A percentile compares a stretch with the other conserved stretches of the same genome.
Conservation (phyloP, 2,329 filamentous ascomycete genomes). For the Aspergillus ochraceus region DNA sequence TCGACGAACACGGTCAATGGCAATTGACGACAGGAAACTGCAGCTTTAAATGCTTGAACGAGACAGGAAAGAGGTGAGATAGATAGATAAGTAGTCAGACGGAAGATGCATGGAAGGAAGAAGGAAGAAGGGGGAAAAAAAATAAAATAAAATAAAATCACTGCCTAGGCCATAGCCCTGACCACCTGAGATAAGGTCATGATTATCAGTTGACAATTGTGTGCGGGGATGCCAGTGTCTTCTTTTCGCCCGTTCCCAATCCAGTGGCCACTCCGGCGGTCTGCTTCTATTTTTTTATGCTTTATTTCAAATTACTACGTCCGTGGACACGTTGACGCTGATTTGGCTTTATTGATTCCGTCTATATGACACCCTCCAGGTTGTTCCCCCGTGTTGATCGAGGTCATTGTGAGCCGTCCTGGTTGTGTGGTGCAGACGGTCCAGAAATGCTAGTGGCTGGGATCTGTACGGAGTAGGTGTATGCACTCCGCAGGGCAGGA, state of each 20-base stretch:
- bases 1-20: background rate
- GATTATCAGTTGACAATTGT: constrained; percentile 6
- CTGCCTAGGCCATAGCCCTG: constrained; percentile 2
- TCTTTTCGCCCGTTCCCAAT: background rate
- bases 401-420: background rate
- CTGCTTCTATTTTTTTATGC: too few species aligned
- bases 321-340: background rate
- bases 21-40: background rate
- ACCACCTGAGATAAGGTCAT: constrained; percentile 8
- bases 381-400: too few species aligned
- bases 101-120: background rate
- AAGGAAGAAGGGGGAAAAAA: background rate
- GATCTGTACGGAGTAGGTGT: background rate
- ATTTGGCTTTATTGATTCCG: background rate
- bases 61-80: background rate
- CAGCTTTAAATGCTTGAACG: background rate
- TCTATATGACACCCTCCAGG: background rate
- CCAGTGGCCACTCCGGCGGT: background rate
- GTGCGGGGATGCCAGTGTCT: constrained; percentile 1
- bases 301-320: too few species aligned
- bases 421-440: background rate
- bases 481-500: background rate
- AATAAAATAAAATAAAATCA: background rate
- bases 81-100: background rate
- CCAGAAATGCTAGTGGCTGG: constrained; percentile 2